phyloP scores from a whole-genome alignment of 805 yeast species.

The Candida silvicultrix region DNA sequence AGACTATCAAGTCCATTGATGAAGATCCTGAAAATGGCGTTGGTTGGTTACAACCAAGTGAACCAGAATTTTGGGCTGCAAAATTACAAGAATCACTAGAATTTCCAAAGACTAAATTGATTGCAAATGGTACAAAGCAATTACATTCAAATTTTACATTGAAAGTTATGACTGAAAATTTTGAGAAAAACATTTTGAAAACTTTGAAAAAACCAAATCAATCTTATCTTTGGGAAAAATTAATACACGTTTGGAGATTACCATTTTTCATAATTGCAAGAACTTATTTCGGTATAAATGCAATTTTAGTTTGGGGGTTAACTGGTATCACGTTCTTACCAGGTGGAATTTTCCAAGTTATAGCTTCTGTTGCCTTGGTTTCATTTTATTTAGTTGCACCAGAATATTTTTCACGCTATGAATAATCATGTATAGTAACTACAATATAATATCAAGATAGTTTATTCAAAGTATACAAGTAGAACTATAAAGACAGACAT shows the following conservation, averaged over 20 bases:
- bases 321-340: conserved; percentile 13
- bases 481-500: background rate
- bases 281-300: conserved; percentile 1
- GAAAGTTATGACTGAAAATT: conserved; percentile 30
- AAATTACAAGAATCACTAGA: conserved; percentile 35
- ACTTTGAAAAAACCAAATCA: conserved; percentile 20
- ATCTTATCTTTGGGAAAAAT: conserved; percentile 25
- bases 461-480: background rate
- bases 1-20: conserved; percentile 43
- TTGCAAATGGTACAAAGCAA: conserved; percentile 25
- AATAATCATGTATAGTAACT: background rate
- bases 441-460: too few species aligned
- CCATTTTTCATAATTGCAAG: conserved; percentile 11
- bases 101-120: conserved; percentile 14
- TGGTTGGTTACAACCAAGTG: conserved; percentile 53
- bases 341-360: conserved; percentile 12
- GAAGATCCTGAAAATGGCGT: conserved; percentile 37
- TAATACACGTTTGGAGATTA: conserved; percentile 18
- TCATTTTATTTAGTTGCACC: background rate
- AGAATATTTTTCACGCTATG: background rate
- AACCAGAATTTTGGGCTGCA: conserved; percentile 47
- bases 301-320: conserved; percentile 9
- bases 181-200: conserved; percentile 29
- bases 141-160: conserved; percentile 28
- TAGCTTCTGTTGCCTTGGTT: conserved; percentile 2